Base-by-base conservation (phyloP, 345 rosid species). In the Bruguiera gymnorhiza region DNA sequence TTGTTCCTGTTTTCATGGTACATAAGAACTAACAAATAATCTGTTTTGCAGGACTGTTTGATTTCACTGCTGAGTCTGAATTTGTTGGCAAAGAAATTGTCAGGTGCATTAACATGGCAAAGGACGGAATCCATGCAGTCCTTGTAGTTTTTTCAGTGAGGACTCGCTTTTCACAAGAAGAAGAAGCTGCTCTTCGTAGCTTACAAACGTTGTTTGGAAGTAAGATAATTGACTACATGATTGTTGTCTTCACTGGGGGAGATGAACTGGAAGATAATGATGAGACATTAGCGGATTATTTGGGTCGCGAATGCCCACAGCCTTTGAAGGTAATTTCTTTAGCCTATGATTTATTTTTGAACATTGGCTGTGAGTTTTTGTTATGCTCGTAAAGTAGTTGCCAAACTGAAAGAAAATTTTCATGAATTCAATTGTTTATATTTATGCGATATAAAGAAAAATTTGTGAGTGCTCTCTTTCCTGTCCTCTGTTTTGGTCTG, bases 51-150 rank as follows among this genome's bases (percentile, higher is more conserved):
- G 97, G 98, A 62, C 76, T 94, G 20, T 94, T 91, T 82, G 99
- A 91, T 78, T 77, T 84, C 63, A 81, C 97, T 13, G 76, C 78
- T 39, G 84, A 80, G 50, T 79, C 86, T 18, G 93, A 86, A 46
- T 85, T 86, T 75, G 75, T 87, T n/a, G 88, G 95, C 53, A 88
- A 86, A 78, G 99, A 95, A 66, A 87, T 95, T 56, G 93, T 88
- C 66, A 88, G 83, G 69, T 91, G 96, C 65, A 86, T 91, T 39
- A 84, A 80, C 55, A 67, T 91, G 80, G 99, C 96, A 15, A 91
- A 88, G 83, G 93, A 84, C 72, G 99, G 97, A n/a, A 91, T 94
- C 65, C 92, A 89, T 65, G 93, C 97, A 3, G 81, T 95, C 53
- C 72, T 91, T 60, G 68, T 89, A 29, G 97, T 95, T n/a, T 86